These are phyloP conservation scores for Teratosphaeria nubilosa DNA, from an alignment of 2,329 filamentous ascomycete species.

Conservation along the genomic window DNA sequence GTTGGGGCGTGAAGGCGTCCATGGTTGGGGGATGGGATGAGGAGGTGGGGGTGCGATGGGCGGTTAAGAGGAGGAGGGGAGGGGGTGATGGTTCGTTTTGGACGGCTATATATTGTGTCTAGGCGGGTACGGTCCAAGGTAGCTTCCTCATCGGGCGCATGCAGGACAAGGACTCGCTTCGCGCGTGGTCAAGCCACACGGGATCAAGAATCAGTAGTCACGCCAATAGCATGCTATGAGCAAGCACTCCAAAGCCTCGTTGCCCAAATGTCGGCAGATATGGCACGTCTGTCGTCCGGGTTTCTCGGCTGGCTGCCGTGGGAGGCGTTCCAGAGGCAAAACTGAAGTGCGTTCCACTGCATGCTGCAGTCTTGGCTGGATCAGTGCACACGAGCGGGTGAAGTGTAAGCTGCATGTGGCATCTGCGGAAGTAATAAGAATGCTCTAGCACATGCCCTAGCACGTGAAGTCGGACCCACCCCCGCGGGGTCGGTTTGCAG, in stretches of 20 bases:
- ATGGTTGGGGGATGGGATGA: background rate
- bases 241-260: background rate
- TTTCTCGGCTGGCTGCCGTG: background rate
- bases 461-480: background rate
- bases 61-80: background rate
- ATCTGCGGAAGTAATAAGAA: background rate
- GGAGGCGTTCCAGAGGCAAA: background rate
- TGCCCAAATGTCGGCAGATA: background rate
- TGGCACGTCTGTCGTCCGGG: background rate
- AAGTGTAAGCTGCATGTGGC: background rate
- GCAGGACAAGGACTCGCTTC: background rate
- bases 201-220: background rate
- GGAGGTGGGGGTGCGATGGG: background rate
- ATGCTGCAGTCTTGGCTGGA: background rate
- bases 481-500: background rate
- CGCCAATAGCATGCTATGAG: background rate
- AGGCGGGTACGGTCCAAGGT: background rate
- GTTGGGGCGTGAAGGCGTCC: background rate
- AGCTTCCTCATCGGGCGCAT: background rate
- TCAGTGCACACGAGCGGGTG: background rate
- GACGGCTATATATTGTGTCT: background rate
- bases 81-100: too few species aligned
- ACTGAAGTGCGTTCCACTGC: background rate
- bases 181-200: background rate
- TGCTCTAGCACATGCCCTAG: background rate